Base-by-base conservation (phyloP, 1,139 yeast species). In the Debaryomyces psychrophilus region DNA sequence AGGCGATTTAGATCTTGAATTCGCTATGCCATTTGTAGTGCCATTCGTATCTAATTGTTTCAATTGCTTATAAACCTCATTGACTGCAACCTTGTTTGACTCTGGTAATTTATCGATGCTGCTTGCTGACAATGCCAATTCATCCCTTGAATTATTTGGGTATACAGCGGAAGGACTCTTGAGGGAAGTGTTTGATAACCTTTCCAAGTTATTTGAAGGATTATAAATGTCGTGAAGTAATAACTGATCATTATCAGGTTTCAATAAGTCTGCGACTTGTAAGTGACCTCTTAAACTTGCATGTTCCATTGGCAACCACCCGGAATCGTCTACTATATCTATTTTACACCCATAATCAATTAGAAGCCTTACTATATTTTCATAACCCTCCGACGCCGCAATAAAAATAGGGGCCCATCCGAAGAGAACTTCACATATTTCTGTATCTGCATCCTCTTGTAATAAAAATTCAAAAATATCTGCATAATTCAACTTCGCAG, bases 271-370 rank as follows among this genome's bases (percentile, higher is more conserved):
- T 2, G 95, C 85, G 22, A 89, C 81, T 1, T 72, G 76, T 50
- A 92, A 69, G 64, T 90, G 96, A 8, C 99, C 99, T 57, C 98
- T 77, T 43, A 93, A 73, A 47, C 90, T 85, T 0, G 98, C 97
- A 65, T 93, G 98, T 59, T 93, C 99, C 83, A 90, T 84, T 7
- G 98, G 97, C 20, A 92, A 83, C 98, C 98, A 93, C 0, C 98
- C 98, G 36, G 96, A 87, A 44, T 82, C 86, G 67, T 93, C 99
- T 17, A 79, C 77, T 41, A 76, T 68, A 43, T 81, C 79, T 46
- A 69, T 79, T 18, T 75, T 70, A 9, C 88, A 84, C 6, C 82
- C 83, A 40, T 74, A 64, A 0, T 70, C 69, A 26, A 85, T 65
- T 49, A 93, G 72, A 8, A 80, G 52, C 44, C 77, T 65, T 8